Evolutionary conservation across 2,329 filamentous ascomycete genomes (phyloP).

Genomic region (Rutstroemia sp.): DNA sequence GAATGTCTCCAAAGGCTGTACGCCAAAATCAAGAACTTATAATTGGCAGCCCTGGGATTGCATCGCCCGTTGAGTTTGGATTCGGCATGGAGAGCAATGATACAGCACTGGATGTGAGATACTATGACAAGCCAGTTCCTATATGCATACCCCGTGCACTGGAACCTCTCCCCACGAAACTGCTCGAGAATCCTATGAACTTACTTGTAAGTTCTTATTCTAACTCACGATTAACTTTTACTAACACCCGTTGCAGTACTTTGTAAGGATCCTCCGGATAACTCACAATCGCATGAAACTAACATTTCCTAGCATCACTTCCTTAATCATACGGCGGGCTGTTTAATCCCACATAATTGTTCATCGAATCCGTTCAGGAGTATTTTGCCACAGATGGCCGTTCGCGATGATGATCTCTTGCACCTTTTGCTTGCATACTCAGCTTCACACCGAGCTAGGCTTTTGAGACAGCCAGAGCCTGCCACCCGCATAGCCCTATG

Average conservation of each 20-base stretch:
- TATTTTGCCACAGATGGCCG: constrained; percentile 52
- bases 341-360: constrained; percentile 42
- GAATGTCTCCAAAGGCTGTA: constrained; percentile 32
- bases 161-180: constrained; percentile 41
- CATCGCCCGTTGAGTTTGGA: constrained; percentile 37
- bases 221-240: background rate
- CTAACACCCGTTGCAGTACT: constrained; percentile 34
- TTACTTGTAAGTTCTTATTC: constrained; percentile 40
- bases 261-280: constrained; percentile 32
- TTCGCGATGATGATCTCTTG: constrained; percentile 63
- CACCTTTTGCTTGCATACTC: constrained; percentile 75
- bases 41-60: constrained; percentile 19
- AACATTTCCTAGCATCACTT: constrained; percentile 44
- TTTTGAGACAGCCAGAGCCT: constrained; percentile 67
- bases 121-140: constrained; percentile 62
- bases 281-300: constrained; percentile 8
- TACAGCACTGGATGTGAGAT: constrained; percentile 52
- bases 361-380: constrained; percentile 47
- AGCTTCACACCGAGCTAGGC: constrained; percentile 72
- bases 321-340: constrained; percentile 71
- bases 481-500: constrained; percentile 70
- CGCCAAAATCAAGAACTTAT: constrained; percentile 26
- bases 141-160: constrained; percentile 47
- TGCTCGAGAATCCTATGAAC: constrained; percentile 72
- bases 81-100: constrained; percentile 41